A percentile compares a stretch with the other conserved stretches of the same genome.
These are phyloP conservation scores for Mycosphaerella sp. DNA, from an alignment of 2,329 filamentous ascomycete species.

Conservation along the genomic window DNA sequence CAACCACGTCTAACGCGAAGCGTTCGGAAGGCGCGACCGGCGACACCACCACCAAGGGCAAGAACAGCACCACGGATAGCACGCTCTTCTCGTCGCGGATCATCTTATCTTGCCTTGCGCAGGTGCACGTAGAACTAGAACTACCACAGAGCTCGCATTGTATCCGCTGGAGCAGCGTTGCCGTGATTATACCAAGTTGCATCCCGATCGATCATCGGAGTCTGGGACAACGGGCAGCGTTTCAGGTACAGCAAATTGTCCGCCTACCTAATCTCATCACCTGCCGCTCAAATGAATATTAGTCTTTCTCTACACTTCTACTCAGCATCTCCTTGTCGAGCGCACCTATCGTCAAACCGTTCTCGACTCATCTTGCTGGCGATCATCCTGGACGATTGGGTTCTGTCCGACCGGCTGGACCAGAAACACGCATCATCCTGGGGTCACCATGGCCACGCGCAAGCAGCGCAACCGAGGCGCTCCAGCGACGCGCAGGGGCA, in stretches of 20 bases:
- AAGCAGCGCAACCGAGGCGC: not conserved
- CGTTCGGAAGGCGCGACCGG: not conserved
- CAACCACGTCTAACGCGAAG: not conserved
- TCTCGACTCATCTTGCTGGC: not conserved
- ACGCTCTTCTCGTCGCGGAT: constrained; percentile 5
- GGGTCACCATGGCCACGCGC: constrained; percentile 2
- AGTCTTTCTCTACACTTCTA: not conserved
- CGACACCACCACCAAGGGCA: constrained; percentile 3
- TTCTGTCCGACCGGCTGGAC: not conserved
- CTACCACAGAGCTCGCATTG: too few relatives aligned
- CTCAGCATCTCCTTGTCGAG: constrained; percentile 2
- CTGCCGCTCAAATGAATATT: not conserved
- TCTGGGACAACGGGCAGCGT: not conserved
- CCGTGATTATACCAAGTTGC: not conserved
- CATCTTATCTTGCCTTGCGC: too few relatives aligned
- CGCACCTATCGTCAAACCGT: not conserved
- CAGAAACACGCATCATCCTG: not conserved
- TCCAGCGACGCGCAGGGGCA: not conserved
- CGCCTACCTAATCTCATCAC: not conserved
- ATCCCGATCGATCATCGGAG: not conserved
- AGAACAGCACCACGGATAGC: constrained; percentile 1
- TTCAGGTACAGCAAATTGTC: constrained; percentile 1
- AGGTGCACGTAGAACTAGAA: too few relatives aligned
- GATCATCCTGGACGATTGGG: not conserved
- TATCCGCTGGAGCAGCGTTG: not conserved